Evolutionary conservation across 1,284 basidiomycete species (phyloP), one percentile per base, ranked within the genome.

Genomic region (Trichosporon faecale): DNA sequence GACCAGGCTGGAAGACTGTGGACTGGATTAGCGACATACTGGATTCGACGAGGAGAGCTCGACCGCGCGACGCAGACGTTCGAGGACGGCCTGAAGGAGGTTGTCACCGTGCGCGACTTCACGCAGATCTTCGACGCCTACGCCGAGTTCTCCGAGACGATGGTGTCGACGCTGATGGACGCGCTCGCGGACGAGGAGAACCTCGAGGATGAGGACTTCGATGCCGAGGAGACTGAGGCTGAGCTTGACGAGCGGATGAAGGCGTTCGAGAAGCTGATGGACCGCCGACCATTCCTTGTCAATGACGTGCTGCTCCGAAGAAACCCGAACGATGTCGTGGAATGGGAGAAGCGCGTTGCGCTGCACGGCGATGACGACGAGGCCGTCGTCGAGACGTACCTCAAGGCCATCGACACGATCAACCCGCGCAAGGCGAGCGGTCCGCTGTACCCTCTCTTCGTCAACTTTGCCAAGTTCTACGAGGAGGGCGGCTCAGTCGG

Each of bases 321-420:
- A 76, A 99, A 99, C 85, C 93, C 94, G 0, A 94, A 98, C 78
- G 97, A 99, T 77, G 96, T 99, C 0, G 95, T 97, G 77, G 97
- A 99, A 82, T 99, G 97, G 97, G 96, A 98, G 85, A 99, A 99
- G 85, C 87, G 95, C 11, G 89, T 98, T n/a, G 94, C 94, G 3
- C 84, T 99, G 52, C 95, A 91, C 88, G 96, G 92, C 14, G 91
- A 94, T 66, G 89, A 98, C 76, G 96, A 99, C 80, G 93, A 91
- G 76, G 95, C 95, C 86, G 91, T 98, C 21, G 92, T 94, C 16
- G 91, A 93, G 77, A 98, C 95, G 2, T 99, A 98, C 82, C 91
- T 90, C 55, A 88, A 89, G 76, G 96, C 97, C 0, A 85, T 98
- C 63, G 91, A 92, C 73, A 96, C 93, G 0, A 89, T 99, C 83